Conservation (phyloP, 2,329 filamentous ascomycete species). For the Penicillium vulpinum region DNA sequence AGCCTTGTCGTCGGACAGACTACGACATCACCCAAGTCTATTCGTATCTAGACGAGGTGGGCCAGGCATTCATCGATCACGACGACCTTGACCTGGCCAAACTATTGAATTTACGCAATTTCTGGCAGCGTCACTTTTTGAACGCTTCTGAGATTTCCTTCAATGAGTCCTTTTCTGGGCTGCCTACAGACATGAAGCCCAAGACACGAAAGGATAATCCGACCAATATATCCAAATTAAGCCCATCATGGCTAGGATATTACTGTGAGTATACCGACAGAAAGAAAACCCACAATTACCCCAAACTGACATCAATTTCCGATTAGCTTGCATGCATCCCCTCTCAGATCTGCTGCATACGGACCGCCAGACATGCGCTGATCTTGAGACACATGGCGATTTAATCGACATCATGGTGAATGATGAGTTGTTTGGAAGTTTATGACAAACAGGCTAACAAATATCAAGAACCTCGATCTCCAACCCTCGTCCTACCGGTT, state of each 20-base stretch:
- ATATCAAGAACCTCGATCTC: constrained; percentile 26
- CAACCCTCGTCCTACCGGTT: constrained; percentile 15
- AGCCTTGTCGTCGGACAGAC: constrained; percentile 29
- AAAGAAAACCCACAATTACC: background rate
- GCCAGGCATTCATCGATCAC: constrained; percentile 17
- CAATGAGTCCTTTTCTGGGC: constrained; percentile 21
- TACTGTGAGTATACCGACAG: constrained; percentile 29
- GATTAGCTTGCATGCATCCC: constrained; percentile 40
- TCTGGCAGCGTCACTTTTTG: constrained; percentile 45
- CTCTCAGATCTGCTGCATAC: constrained; percentile 25
- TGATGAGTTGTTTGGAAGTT: constrained; percentile 15
- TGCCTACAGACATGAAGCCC: constrained; percentile 22
- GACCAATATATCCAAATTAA: constrained; percentile 9
- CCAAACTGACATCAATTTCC: constrained; percentile 2
- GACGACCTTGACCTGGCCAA: constrained; percentile 29
- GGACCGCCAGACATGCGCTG: constrained; percentile 39
- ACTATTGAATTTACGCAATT: constrained; percentile 44
- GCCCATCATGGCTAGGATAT: constrained; percentile 35
- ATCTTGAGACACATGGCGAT: constrained; percentile 27
- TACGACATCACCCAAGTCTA: constrained; percentile 37
- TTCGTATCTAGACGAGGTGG: constrained; percentile 9
- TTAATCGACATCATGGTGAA: constrained; percentile 29
- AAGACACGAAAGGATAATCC: constrained; percentile 16
- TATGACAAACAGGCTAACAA: constrained; percentile 3
- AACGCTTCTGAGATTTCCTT: constrained; percentile 30